phyloP scores from a whole-genome alignment of 2,329 filamentous ascomycete genomes.

The Aspergillus bombycis region DNA sequence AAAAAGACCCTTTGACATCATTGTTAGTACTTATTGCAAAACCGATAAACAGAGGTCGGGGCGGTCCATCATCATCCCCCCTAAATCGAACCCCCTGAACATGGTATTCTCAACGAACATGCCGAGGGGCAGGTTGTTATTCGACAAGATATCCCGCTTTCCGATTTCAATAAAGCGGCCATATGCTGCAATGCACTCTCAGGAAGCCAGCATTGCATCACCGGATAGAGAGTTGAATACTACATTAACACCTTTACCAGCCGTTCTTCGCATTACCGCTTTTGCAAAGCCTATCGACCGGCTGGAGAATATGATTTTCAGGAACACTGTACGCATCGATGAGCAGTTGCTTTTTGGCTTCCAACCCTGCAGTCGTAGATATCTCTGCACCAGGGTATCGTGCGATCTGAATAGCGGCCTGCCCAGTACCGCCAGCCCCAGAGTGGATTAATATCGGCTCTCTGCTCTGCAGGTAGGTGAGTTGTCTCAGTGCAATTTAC shows the following conservation, averaged over 20 bases:
- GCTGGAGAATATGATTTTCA: constrained; percentile 30
- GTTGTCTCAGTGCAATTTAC: constrained; percentile 5
- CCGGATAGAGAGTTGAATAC: constrained; percentile 31
- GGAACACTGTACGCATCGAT: constrained; percentile 25
- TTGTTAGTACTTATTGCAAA: neutral
- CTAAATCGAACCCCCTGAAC: constrained; percentile 13
- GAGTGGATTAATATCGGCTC: constrained; percentile 32
- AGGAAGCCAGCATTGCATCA: constrained; percentile 30
- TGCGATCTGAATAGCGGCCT: constrained; percentile 32
- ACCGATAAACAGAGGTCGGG: constrained; percentile 1
- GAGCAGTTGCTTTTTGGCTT: constrained; percentile 29
- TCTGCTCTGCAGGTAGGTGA: constrained; percentile 21
- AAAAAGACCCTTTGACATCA: constrained; percentile 23
- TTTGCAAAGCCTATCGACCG: constrained; percentile 28
- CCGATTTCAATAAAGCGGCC: constrained; percentile 27
- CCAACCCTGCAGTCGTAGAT: constrained; percentile 28
- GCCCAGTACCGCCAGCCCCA: constrained; percentile 32
- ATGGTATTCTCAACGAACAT: constrained; percentile 12
- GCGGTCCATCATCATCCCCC: constrained; percentile 8
- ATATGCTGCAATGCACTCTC: constrained; percentile 30
- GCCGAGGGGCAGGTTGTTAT: constrained; percentile 17
- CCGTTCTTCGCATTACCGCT: constrained; percentile 23
- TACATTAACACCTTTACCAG: constrained; percentile 28
- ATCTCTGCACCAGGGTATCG: constrained; percentile 27
- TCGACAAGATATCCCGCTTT: constrained; percentile 11